These are phyloP conservation scores for Cetradonia linearis DNA, from an alignment of 495 filamentous ascomycete species.

Conservation along the genomic window DNA sequence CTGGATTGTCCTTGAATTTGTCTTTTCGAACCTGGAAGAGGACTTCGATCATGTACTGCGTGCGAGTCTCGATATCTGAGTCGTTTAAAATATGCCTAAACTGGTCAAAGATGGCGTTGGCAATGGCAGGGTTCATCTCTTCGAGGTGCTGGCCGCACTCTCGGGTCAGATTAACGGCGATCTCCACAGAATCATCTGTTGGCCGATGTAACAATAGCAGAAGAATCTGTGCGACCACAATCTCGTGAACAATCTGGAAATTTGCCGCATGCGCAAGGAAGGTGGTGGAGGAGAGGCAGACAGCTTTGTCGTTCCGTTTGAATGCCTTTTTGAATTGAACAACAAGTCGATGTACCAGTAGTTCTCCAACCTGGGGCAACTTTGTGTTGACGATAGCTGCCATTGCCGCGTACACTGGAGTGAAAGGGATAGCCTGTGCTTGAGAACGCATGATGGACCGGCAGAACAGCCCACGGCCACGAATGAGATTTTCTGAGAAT, in stretches of 20 bases:
- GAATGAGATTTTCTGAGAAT: constrained; percentile 85
- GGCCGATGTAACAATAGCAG: constrained; percentile 83
- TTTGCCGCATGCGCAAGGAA: constrained; percentile 95
- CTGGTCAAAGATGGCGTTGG: constrained; percentile 85
- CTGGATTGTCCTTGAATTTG: constrained; percentile 86
- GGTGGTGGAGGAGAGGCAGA: constrained; percentile 78
- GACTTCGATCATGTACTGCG: constrained; percentile 98
- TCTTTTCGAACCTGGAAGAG: constrained; percentile 95
- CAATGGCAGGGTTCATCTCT: constrained; percentile 80
- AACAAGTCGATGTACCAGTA: constrained; percentile 76
- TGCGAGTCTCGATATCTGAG: constrained; percentile 87
- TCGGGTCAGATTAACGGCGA: constrained; percentile 81
- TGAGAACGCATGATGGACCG: constrained; percentile 95
- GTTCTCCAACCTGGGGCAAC: constrained; percentile 83
- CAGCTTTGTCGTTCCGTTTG: constrained; percentile 92
- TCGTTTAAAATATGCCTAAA: constrained; percentile 92
- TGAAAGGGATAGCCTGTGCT: constrained; percentile 91
- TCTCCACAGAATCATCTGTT: constrained; percentile 96
- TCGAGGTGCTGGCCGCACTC: constrained; percentile 91
- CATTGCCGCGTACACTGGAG: constrained; percentile 89
- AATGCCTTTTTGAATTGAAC: constrained; percentile 93
- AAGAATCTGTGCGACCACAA: constrained; percentile 82
- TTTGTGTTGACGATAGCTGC: constrained; percentile 97
- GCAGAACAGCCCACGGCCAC: constrained; percentile 87
- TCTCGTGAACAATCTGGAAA: constrained; percentile 89